Percentiles rank a stretch among this genome's conserved stretches.
These are phyloP conservation scores for Chrysoporthe austroafricana DNA, from an alignment of 2,329 filamentous ascomycete species.

Conservation along the genomic window DNA sequence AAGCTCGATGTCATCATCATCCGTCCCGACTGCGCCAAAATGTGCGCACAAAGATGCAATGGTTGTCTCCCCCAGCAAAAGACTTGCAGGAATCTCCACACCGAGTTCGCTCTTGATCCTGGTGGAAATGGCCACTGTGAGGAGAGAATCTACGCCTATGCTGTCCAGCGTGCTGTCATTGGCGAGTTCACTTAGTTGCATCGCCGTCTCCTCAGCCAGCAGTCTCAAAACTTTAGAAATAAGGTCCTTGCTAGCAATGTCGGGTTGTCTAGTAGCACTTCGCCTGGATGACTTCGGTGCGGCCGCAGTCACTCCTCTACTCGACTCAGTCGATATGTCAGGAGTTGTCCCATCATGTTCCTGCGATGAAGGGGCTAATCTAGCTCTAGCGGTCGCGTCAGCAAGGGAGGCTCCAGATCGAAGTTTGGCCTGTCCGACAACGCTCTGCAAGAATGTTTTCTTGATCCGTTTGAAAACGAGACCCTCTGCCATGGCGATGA, in stretches of 20 bases:
- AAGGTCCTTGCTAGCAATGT: too few relatives aligned
- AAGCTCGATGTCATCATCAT: too few relatives aligned
- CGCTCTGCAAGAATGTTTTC: conserved; percentile 1
- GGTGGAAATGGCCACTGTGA: not conserved
- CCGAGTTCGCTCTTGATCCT: not conserved
- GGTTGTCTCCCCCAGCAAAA: not conserved
- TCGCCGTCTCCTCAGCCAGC: too few relatives aligned
- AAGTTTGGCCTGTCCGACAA: not conserved
- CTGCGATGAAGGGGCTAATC: too few relatives aligned
- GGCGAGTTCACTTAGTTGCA: too few relatives aligned
- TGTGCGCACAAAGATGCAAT: not conserved
- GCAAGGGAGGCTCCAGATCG: not conserved
- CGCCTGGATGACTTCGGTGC: too few relatives aligned
- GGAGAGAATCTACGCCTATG: not conserved
- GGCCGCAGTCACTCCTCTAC: too few relatives aligned
- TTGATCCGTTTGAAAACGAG: not conserved
- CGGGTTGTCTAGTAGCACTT: too few relatives aligned
- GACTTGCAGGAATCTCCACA: not conserved
- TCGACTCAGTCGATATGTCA: too few relatives aligned
- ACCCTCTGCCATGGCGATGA: not conserved
- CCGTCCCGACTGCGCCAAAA: not conserved
- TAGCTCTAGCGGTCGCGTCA: too few relatives aligned
- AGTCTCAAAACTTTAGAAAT: too few relatives aligned
- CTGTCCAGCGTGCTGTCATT: not conserved
- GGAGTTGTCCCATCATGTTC: too few relatives aligned